Percentiles rank a stretch among this genome's conserved stretches.
Evolutionary conservation across 164 flowering plant genomes (phyloP).

Genomic region (Vitis riparia): DNA sequence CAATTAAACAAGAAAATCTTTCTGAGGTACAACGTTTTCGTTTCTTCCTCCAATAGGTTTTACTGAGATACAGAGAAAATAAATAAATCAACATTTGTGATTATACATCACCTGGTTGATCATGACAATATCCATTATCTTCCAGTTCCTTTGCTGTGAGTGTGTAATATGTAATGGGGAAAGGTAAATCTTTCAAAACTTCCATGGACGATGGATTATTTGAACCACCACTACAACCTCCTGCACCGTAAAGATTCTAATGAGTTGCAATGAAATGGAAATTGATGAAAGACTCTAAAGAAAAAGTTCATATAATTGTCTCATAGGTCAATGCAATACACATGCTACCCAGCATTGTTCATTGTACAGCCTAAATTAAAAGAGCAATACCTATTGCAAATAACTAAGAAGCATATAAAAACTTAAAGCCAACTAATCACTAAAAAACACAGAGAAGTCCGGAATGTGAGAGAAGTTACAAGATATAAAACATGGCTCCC

Average conservation of each 20-base stretch:
- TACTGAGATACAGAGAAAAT: background rate
- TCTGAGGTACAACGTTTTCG: too few relatives aligned
- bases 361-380: too few relatives aligned
- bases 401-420: too few relatives aligned
- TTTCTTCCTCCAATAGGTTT: too few relatives aligned
- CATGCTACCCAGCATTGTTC: background rate
- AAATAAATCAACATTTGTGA: background rate
- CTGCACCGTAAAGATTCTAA: conserved; percentile 24
- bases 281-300: background rate
- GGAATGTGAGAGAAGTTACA: too few relatives aligned
- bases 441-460: too few relatives aligned
- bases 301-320: background rate
- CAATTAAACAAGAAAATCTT: background rate
- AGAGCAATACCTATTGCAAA: too few relatives aligned
- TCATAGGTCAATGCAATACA: background rate
- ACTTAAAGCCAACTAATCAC: too few relatives aligned
- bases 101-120: conserved; percentile 49
- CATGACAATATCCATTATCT: conserved; percentile 70
- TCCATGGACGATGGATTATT: conserved; percentile 18
- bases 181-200: conserved; percentile 52
- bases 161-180: conserved; percentile 85
- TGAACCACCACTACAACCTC: conserved; percentile 17
- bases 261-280: background rate
- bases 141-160: conserved; percentile 77
- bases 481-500: too few relatives aligned